Base-by-base conservation (phyloP, 164 flowering plant genomes). In the Magnolia sinica region DNA sequence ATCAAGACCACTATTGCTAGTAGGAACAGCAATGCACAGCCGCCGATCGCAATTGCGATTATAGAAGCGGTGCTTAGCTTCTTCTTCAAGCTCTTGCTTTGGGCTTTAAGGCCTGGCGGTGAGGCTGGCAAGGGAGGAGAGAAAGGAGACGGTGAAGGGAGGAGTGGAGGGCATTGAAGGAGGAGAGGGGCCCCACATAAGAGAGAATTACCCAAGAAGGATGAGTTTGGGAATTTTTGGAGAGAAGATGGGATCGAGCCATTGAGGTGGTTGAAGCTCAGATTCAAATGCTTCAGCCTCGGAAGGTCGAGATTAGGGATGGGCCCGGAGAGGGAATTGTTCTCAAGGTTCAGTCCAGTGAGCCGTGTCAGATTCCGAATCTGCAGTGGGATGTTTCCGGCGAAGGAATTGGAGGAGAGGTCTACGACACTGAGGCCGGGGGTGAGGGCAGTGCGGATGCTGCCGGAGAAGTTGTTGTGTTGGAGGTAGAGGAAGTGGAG, bases 131-230 rank as follows among this genome's bases (percentile, higher is more conserved):
- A 64, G 74, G 74, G 29, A 76, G 73, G 52, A 11, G 81, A 79
- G 58, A 84, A 75, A 16, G 91, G 89, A 37, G 90, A 78, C 49
- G 89, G 85, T 45, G 90, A 72, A 11, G 92, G 89, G 64, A 81
- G 1, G 22, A 76, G 22, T n/a, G 86, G 64, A 68, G 80, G 78
- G 77, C 99, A 95, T 7, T 61, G 81, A 19, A 72, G 77, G n/a
- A 95, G 82, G n/a, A 95, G 82, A 61, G 97, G 95, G 3, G 76
- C 78, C n/a, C 97, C 95, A 82, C 95, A 91, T 64, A 91, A 79
- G 7, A 75, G 68, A 58, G 87, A 74, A 77, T 92, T 92, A 7
- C 97, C 97, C 19, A 63, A 37, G 71, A 92, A 92, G 9, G 94
- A 88, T 45, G 90, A 84, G 78, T 74, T 74, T 3, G 92, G 86